A percentile compares a stretch with the other conserved stretches of the same genome.
These are phyloP conservation scores for Xylogone sp. DNA, from an alignment of 2,329 filamentous ascomycete species.

Conservation along the genomic window DNA sequence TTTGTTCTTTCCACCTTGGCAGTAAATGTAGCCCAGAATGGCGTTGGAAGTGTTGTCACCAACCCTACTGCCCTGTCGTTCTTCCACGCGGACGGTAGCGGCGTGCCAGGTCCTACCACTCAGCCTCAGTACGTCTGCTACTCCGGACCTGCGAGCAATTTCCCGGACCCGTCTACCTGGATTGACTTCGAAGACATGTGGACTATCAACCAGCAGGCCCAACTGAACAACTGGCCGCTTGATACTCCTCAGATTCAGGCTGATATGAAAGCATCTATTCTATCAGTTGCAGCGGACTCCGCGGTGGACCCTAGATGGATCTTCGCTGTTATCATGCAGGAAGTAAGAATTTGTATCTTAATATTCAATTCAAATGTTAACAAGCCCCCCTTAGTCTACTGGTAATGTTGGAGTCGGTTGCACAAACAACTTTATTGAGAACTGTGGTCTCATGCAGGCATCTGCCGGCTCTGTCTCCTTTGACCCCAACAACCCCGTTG, in stretches of 20 bases:
- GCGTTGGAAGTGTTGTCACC: neutral
- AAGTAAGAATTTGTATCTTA: slow-evolving; percentile 8
- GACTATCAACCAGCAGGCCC: neutral
- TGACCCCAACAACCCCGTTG: slow-evolving; percentile 12
- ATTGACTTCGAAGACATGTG: neutral
- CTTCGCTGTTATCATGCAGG: slow-evolving; percentile 25
- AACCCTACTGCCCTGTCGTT: neutral
- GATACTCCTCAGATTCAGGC: neutral
- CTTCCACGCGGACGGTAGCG: neutral
- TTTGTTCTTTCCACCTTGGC: neutral
- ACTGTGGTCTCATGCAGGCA: slow-evolving; percentile 24
- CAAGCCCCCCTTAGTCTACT: slow-evolving; percentile 12
- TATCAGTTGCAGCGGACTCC: neutral
- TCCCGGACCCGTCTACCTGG: slow-evolving; percentile 1
- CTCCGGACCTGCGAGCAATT: slow-evolving; percentile 6
- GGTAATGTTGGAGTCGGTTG: slow-evolving; percentile 18
- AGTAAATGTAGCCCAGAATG: neutral
- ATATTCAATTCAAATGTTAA: neutral
- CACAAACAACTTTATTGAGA: slow-evolving; percentile 14
- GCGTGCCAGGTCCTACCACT: neutral
- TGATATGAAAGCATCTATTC: neutral
- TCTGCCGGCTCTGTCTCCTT: slow-evolving; percentile 14
- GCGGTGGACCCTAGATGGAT: slow-evolving; percentile 22
- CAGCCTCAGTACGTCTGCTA: slow-evolving; percentile 5
- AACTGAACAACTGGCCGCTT: neutral